phyloP scores from a whole-genome alignment of 192 early-diverging fungal species.

The Rhizophagus sp. region DNA sequence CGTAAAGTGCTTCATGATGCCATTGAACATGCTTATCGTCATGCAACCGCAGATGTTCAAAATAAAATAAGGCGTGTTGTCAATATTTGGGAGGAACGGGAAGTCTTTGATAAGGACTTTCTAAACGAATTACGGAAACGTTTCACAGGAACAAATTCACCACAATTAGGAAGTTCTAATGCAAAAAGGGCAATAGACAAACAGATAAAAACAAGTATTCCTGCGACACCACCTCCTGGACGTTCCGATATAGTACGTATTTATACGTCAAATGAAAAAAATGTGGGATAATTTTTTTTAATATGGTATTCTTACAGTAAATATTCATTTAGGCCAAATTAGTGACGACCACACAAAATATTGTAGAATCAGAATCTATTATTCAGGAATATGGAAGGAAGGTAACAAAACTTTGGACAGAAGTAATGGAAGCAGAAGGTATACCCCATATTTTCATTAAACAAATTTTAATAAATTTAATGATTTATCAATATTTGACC shows the following conservation, averaged over 20 bases:
- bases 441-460: background rate
- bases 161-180: background rate
- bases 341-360: background rate
- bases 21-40: slow-evolving; percentile 17
- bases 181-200: background rate
- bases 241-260: background rate
- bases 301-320: background rate
- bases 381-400: background rate
- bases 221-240: background rate
- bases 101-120: slow-evolving; percentile 32
- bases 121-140: slow-evolving; percentile 7
- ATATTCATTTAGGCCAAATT: background rate
- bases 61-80: slow-evolving; percentile 16
- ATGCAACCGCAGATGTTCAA: slow-evolving; percentile 21
- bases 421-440: slow-evolving; percentile 20
- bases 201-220: background rate
- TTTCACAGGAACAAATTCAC: background rate
- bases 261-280: background rate
- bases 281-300: background rate
- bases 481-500: background rate
- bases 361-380: background rate
- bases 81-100: slow-evolving; percentile 33
- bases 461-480: background rate
- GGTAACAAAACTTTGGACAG: slow-evolving; percentile 4
- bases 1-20: slow-evolving; percentile 16